phyloP scores from a whole-genome alignment of 768 basidiomycete genomes.

The Mycena crocata region DNA sequence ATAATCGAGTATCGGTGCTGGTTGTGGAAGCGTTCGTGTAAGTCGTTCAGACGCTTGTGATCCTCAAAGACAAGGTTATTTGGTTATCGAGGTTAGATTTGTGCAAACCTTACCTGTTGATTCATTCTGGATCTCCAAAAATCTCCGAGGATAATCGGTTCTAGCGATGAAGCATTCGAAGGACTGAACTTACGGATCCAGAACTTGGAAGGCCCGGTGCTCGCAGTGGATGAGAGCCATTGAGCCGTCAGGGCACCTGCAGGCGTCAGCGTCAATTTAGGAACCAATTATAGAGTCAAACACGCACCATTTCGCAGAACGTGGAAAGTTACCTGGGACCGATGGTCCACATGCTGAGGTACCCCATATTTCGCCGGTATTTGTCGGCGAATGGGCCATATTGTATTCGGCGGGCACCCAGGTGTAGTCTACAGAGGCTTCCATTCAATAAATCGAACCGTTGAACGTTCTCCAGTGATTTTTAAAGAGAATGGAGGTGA shows the following conservation, averaged over 20 bases:
- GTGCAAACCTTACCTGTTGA: conserved; percentile 8
- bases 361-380: conserved; percentile 26
- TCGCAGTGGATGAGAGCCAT: conserved; percentile 77
- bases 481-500: no score
- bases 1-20: conserved; percentile 82
- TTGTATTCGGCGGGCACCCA: conserved; percentile 49
- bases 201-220: conserved; percentile 70
- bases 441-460: no score
- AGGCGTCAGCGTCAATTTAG: neutral
- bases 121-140: neutral
- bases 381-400: conserved; percentile 32
- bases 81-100: neutral
- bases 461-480: no score
- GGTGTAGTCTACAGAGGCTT: neutral
- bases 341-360: conserved; percentile 37
- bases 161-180: conserved; percentile 14
- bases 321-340: conserved; percentile 59
- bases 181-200: conserved; percentile 55
- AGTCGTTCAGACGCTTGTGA: conserved; percentile 12
- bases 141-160: neutral
- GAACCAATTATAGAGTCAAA: neutral
- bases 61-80: neutral
- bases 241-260: conserved; percentile 83
- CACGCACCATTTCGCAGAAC: conserved; percentile 67
- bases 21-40: conserved; percentile 53